These are phyloP conservation scores for Xylaria acuta DNA, from an alignment of 495 filamentous ascomycete species.

Conservation along the genomic window DNA sequence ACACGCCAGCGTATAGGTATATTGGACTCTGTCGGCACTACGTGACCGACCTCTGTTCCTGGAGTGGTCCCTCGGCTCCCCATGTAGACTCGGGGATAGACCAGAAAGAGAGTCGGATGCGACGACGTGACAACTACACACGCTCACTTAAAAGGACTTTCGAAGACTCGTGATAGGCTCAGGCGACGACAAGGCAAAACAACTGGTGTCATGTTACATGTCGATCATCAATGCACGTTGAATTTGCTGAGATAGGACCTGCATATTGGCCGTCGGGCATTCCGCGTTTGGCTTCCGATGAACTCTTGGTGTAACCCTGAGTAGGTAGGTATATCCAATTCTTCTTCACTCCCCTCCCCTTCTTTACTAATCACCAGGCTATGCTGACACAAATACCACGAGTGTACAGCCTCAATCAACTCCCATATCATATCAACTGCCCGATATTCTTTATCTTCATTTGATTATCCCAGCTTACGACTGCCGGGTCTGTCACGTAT, in stretches of 20 bases:
- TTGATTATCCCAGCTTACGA: background rate
- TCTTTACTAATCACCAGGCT: slow-evolving; percentile 9
- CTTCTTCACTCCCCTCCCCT: background rate
- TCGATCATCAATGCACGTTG: slow-evolving; percentile 15
- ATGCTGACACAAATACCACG: background rate
- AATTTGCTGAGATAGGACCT: slow-evolving; percentile 13
- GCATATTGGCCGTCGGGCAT: slow-evolving; percentile 12
- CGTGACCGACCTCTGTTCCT: background rate
- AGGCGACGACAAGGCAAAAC: slow-evolving; percentile 1
- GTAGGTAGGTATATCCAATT: background rate
- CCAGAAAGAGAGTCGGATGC: slow-evolving; percentile 1
- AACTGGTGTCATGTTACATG: background rate
- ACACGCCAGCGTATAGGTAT: background rate
- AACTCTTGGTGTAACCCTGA: slow-evolving; percentile 3
- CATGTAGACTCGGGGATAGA: background rate
- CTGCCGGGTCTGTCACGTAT: background rate
- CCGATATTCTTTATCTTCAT: background rate
- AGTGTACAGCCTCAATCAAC: slow-evolving; percentile 1
- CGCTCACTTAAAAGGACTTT: background rate
- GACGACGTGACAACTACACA: slow-evolving; percentile 5
- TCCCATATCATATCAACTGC: background rate
- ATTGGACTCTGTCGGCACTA: background rate
- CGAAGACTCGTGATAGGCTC: slow-evolving; percentile 1
- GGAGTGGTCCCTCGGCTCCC: background rate
- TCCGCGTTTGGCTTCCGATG: slow-evolving; percentile 19